A percentile compares a stretch with the other conserved stretches of the same genome.
These are phyloP conservation scores for Stachybotrys chlorohalonatus DNA, from an alignment of 2,329 filamentous ascomycete genomes.

Conservation along the genomic window DNA sequence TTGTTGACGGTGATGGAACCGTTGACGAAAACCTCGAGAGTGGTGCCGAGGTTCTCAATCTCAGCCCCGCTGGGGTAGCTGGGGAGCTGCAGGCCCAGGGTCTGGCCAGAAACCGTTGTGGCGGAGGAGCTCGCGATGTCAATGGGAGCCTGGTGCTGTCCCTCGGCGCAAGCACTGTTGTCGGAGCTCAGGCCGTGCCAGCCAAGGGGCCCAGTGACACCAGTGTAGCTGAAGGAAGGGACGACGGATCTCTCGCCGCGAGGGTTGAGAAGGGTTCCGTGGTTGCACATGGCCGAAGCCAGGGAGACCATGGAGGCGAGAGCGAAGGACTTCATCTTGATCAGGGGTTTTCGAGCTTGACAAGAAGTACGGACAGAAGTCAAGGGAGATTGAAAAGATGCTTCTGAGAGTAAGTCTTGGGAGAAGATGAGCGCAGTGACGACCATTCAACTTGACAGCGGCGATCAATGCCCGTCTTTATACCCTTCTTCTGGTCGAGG, in stretches of 20 bases:
- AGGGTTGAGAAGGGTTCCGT: slow-evolving; percentile 25
- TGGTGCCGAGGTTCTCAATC: slow-evolving; percentile 37
- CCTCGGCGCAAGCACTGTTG: slow-evolving; percentile 34
- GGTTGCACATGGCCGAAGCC: slow-evolving; percentile 15
- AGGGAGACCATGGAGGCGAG: slow-evolving; percentile 8
- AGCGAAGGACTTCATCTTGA: slow-evolving; percentile 11
- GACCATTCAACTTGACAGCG: not conserved
- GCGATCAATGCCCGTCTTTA: not conserved
- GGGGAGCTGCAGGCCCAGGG: slow-evolving; percentile 22
- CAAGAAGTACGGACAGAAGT: not conserved
- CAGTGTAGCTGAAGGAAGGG: slow-evolving; percentile 31
- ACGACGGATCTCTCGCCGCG: slow-evolving; percentile 20
- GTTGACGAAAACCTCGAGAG: slow-evolving; percentile 35
- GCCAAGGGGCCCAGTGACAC: slow-evolving; percentile 33
- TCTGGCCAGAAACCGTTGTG: slow-evolving; percentile 15
- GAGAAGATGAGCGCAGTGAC: not conserved
- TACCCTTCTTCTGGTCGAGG: not conserved
- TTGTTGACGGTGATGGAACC: slow-evolving; percentile 31
- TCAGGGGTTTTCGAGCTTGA: not conserved
- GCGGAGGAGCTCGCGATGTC: slow-evolving; percentile 23
- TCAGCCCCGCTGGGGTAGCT: slow-evolving; percentile 20
- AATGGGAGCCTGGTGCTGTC: slow-evolving; percentile 43
- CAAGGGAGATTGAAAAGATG: not conserved
- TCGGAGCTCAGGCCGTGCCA: slow-evolving; percentile 34
- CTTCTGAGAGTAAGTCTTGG: not conserved